phyloP scores from a whole-genome alignment of 2,329 filamentous ascomycete species.

The Arthrinium puccinioides region DNA sequence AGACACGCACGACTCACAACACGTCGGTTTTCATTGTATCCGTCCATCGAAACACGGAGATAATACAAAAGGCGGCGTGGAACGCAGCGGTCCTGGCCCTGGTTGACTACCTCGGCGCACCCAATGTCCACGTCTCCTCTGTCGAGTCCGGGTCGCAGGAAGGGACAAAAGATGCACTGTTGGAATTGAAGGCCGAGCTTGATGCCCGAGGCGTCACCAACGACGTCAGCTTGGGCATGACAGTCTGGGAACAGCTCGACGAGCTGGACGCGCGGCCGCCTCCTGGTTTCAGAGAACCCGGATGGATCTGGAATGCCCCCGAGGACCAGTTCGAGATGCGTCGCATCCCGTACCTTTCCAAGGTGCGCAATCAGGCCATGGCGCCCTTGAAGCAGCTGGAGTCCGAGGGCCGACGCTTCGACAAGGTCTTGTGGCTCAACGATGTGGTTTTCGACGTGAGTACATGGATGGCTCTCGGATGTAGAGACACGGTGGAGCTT shows the following conservation, averaged over 20 bases:
- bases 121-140: slow-evolving; percentile 59
- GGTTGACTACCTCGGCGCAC: slow-evolving; percentile 46
- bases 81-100: slow-evolving; percentile 49
- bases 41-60: slow-evolving; percentile 60
- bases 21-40: slow-evolving; percentile 55
- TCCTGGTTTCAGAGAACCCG: slow-evolving; percentile 31
- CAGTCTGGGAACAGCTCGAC: slow-evolving; percentile 45
- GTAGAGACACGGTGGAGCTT: too few species aligned
- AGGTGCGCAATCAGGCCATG: slow-evolving; percentile 55
- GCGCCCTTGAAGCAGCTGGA: slow-evolving; percentile 47
- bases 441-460: slow-evolving; percentile 52
- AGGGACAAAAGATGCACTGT: slow-evolving; percentile 54
- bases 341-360: slow-evolving; percentile 61
- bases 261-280: slow-evolving; percentile 37
- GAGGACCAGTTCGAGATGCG: slow-evolving; percentile 47
- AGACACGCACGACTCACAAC: slow-evolving; percentile 12
- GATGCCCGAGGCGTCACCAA: slow-evolving; percentile 41
- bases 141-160: slow-evolving; percentile 65
- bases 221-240: slow-evolving; percentile 50
- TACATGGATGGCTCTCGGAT: not conserved
- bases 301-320: slow-evolving; percentile 53
- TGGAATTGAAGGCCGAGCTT: slow-evolving; percentile 46
- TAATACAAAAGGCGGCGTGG: slow-evolving; percentile 53
- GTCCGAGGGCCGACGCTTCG: slow-evolving; percentile 40
- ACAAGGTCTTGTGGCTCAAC: slow-evolving; percentile 52